Percentiles rank a stretch among this genome's conserved stretches.
phyloP scores from a whole-genome alignment of 495 filamentous ascomycete genomes.

The Penicillium silybi region DNA sequence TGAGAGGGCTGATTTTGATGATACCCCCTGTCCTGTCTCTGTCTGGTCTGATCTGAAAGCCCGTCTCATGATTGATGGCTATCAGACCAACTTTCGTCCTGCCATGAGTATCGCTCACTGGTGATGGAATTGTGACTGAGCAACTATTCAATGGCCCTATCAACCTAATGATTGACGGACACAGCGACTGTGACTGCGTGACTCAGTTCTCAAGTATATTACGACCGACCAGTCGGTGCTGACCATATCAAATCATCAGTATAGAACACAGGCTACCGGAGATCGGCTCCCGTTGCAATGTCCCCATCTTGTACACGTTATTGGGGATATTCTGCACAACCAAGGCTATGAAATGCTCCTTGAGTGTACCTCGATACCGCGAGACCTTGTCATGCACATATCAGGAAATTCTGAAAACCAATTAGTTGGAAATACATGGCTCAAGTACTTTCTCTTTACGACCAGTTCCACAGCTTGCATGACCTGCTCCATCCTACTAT shows the following conservation, averaged over 20 bases:
- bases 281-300: background rate
- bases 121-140: too few species aligned
- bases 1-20: slow-evolving; percentile 1
- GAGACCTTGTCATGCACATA: background rate
- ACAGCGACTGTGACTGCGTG: background rate
- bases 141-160: too few species aligned
- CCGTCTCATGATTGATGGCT: background rate
- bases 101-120: too few species aligned
- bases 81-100: background rate
- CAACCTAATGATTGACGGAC: background rate
- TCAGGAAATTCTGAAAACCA: background rate
- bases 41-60: too few species aligned
- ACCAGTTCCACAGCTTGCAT: background rate
- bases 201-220: background rate
- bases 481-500: background rate
- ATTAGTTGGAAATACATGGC: background rate
- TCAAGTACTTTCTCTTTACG: background rate
- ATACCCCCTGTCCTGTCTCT: background rate
- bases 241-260: background rate
- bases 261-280: background rate
- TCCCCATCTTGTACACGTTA: background rate
- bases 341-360: background rate
- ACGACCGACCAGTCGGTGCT: background rate
- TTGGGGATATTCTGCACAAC: background rate
- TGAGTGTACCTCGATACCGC: background rate